A percentile compares a stretch with the other conserved stretches of the same genome.
phyloP scores from a whole-genome alignment of 73 alveolate genomes.

The Tetrahymena malaccensis region DNA sequence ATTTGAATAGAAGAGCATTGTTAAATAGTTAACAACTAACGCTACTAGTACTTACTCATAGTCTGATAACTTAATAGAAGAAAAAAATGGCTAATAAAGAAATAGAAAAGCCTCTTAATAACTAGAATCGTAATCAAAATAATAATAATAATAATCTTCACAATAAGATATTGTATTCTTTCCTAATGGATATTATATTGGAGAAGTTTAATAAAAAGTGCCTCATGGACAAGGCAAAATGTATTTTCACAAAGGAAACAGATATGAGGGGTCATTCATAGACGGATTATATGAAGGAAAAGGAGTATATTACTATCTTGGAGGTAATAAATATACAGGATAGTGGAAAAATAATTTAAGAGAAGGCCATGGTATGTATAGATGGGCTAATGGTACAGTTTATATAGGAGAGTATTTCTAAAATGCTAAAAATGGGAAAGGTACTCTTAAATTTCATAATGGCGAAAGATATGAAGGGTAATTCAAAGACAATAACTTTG shows the following conservation, averaged over 20 bases:
- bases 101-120: neutral
- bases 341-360: neutral
- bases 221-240: neutral
- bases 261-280: neutral
- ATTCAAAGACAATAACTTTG: neutral
- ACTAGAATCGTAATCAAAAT: neutral
- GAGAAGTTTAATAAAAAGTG: neutral
- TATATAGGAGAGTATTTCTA: neutral
- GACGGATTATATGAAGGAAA: neutral
- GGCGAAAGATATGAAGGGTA: neutral
- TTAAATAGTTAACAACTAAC: neutral
- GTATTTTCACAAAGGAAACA: neutral
- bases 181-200: neutral
- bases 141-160: neutral
- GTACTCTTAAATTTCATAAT: neutral
- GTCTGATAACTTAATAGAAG: neutral
- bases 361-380: neutral
- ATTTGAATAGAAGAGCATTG: neutral
- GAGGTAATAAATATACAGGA: neutral
- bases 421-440: neutral
- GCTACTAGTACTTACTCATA: neutral
- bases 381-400: neutral
- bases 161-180: neutral
- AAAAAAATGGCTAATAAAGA: neutral
- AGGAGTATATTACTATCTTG: neutral